Conservation (phyloP, 495 filamentous ascomycete genomes). For the Penicillium egyptiacum region DNA sequence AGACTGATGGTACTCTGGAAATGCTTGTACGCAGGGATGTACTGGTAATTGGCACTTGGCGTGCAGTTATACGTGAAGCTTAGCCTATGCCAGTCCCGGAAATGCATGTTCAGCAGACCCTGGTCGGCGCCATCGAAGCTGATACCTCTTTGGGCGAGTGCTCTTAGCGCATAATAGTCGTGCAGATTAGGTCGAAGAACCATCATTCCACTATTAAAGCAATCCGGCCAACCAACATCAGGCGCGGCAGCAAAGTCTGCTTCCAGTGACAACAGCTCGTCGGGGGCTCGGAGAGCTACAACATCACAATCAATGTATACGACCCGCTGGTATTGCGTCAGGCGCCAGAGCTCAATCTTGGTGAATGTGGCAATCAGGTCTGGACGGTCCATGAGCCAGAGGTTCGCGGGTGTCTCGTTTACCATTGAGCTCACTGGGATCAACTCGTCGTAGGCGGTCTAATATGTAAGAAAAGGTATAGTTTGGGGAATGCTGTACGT, state of each 20-base stretch:
- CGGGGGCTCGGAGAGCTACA: conserved; percentile 80
- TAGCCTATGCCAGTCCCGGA: conserved; percentile 80
- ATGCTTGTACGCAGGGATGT: conserved; percentile 89
- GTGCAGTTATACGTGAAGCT: conserved; percentile 98
- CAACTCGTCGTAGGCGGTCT: conserved; percentile 86
- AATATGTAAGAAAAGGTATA: conserved; percentile 6
- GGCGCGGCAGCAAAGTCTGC: conserved; percentile 85
- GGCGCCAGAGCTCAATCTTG: conserved; percentile 93
- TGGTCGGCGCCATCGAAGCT: conserved; percentile 99
- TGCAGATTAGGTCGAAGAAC: conserved; percentile 81
- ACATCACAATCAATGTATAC: conserved; percentile 93
- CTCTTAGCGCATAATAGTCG: conserved; percentile 80
- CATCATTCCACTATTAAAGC: conserved; percentile 98
- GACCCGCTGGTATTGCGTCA: conserved; percentile 83
- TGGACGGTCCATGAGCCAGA: conserved; percentile 86
- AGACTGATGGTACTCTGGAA: conserved; percentile 83
- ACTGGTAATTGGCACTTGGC: conserved; percentile 91
- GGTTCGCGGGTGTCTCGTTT: conserved; percentile 75
- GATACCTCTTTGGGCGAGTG: conserved; percentile 78
- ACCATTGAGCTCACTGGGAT: conserved; percentile 78
- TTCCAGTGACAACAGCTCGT: conserved; percentile 83
- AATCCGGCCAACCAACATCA: conserved; percentile 97
- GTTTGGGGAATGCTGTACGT: conserved; percentile 14
- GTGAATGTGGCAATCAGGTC: conserved; percentile 92
- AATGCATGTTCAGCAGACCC: conserved; percentile 93